Evolutionary conservation across 2,329 filamentous ascomycete genomes (phyloP).

Genomic region (Celoporthe dispersa): DNA sequence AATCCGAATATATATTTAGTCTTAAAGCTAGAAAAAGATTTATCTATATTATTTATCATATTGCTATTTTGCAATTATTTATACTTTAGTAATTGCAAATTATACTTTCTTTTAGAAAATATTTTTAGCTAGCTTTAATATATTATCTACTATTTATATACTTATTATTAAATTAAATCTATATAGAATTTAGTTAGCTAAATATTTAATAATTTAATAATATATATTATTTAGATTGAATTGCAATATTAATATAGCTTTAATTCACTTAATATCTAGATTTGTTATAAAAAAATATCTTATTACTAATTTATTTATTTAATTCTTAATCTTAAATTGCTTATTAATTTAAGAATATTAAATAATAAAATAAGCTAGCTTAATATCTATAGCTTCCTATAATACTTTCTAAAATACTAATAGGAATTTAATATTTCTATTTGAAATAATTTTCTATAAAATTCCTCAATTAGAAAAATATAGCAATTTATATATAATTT

Average conservation of each 20-base stretch:
- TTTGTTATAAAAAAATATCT: no score
- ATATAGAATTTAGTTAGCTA: not conserved
- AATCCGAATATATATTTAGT: no score
- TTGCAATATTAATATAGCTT: not conserved
- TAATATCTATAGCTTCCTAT: no score
- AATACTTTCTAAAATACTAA: no score
- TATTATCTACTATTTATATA: not conserved
- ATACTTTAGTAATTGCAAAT: not conserved
- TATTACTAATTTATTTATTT: no score
- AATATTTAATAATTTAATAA: no score
- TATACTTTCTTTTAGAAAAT: not conserved
- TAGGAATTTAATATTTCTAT: no score
- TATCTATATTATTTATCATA: no score
- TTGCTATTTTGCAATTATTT: not conserved
- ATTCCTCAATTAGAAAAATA: not conserved
- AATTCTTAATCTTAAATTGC: no score
- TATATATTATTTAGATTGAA: not conserved
- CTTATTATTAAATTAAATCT: not conserved
- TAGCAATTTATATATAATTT: not conserved
- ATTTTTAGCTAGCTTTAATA: not conserved
- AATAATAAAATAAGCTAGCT: no score
- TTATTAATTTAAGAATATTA: no score
- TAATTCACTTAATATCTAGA: not conserved
- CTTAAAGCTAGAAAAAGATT: no score
- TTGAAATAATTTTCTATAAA: not conserved